Percentiles rank a stretch among this genome's conserved stretches.
phyloP scores from a whole-genome alignment of 306 rosid species.

The Ceratonia siliqua region DNA sequence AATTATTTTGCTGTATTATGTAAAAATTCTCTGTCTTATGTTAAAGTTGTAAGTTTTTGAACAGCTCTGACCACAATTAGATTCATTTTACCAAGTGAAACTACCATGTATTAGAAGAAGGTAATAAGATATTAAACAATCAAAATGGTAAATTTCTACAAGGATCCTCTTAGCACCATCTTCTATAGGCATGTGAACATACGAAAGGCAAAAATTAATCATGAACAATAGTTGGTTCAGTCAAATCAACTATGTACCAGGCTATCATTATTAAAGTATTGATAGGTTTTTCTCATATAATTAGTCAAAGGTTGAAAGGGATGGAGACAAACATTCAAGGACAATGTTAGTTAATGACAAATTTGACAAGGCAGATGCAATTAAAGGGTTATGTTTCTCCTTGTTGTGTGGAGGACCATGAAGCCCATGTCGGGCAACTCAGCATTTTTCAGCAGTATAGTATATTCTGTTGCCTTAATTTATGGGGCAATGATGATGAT shows the following conservation, averaged over 20 bases:
- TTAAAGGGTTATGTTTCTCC: background rate
- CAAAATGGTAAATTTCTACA: background rate
- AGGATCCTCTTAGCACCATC: constrained; percentile 20
- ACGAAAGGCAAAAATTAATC: constrained; percentile 29
- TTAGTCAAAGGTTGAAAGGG: too few relatives aligned
- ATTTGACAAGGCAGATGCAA: constrained; percentile 47
- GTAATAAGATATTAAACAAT: background rate
- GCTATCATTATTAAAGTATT: constrained; percentile 62
- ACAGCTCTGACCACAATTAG: constrained; percentile 22
- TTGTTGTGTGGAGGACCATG: constrained; percentile 53
- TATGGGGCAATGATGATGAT: background rate
- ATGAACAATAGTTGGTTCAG: constrained; percentile 28
- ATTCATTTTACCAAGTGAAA: constrained; percentile 22
- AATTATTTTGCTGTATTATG: background rate
- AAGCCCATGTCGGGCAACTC: constrained; percentile 54
- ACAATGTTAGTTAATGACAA: constrained; percentile 5
- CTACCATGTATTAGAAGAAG: constrained; percentile 10
- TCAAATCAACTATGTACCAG: constrained; percentile 48
- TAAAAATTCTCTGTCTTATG: background rate
- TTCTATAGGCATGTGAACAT: constrained; percentile 24
- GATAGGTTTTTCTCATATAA: too few relatives aligned
- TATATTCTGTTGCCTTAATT: background rate
- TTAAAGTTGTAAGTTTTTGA: background rate
- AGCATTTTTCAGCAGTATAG: constrained; percentile 13
- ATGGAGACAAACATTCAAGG: background rate